These are phyloP conservation scores for Thuja plicata DNA, from an alignment of 83 land plant genomes.

Conservation along the genomic window DNA sequence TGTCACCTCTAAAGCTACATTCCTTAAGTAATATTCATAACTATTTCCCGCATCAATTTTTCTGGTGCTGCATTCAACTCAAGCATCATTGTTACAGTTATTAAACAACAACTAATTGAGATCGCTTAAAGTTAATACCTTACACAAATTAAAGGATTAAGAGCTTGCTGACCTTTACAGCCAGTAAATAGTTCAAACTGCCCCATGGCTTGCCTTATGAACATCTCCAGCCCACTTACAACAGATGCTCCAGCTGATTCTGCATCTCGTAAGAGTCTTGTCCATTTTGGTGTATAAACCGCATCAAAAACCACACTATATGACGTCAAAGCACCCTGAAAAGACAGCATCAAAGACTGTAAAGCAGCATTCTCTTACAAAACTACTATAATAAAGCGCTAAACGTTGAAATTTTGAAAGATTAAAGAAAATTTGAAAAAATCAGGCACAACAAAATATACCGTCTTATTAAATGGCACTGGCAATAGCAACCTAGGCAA, in stretches of 20 bases:
- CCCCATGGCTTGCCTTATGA: constrained; percentile 77
- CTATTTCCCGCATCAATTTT: constrained; percentile 12
- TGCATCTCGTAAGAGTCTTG: constrained; percentile 71
- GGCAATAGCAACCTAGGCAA: not conserved
- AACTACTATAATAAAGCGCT: not conserved
- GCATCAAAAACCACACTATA: constrained; percentile 83
- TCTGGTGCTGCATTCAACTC: constrained; percentile 12
- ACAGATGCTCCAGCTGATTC: constrained; percentile 52
- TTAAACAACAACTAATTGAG: not conserved
- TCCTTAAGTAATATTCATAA: not conserved
- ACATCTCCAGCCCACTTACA: constrained; percentile 83
- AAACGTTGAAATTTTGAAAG: not conserved
- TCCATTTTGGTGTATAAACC: constrained; percentile 79
- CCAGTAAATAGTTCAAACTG: constrained; percentile 79
- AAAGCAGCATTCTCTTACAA: not conserved
- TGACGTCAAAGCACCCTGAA: constrained; percentile 52
- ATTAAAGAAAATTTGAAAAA: not conserved
- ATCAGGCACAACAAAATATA: not conserved
- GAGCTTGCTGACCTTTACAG: constrained; percentile 50
- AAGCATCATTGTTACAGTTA: constrained; percentile 1
- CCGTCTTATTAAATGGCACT: not conserved
- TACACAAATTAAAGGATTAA: not conserved
- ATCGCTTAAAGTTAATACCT: not conserved
- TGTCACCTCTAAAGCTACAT: not conserved
- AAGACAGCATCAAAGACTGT: not conserved